A percentile compares a stretch with the other conserved stretches of the same genome.
These are phyloP conservation scores for Coriolopsis trogii DNA, from an alignment of 1,284 basidiomycete species.

Conservation along the genomic window DNA sequence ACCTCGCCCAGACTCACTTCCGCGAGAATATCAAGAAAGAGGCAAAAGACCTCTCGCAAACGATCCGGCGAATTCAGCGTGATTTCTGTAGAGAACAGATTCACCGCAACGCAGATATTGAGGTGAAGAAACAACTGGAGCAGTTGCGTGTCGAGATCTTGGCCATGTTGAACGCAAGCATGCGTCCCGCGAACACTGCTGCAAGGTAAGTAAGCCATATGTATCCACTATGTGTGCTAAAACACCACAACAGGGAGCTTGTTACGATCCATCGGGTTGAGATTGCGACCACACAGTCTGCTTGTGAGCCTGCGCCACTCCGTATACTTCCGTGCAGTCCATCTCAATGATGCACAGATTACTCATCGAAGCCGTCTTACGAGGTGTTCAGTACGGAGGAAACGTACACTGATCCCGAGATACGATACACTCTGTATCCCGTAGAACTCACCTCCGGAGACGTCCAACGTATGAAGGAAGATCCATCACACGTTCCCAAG, in stretches of 20 bases:
- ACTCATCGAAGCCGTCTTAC: neutral
- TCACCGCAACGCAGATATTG: neutral
- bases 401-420: slow-evolving; percentile 27
- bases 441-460: slow-evolving; percentile 46
- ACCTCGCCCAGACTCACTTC: neutral
- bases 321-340: too few species aligned
- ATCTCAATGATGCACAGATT: neutral
- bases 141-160: neutral
- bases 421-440: slow-evolving; percentile 38
- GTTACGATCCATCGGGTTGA: too few species aligned
- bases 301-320: too few species aligned
- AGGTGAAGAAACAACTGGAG: neutral
- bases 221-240: too few species aligned
- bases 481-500: slow-evolving; percentile 39
- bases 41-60: slow-evolving; percentile 1
- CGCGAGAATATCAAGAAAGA: slow-evolving; percentile 5
- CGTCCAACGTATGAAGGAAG: slow-evolving; percentile 43
- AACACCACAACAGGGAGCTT: too few species aligned
- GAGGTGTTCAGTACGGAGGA: neutral
- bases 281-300: too few species aligned
- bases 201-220: neutral
- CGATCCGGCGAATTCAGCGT: slow-evolving; percentile 26
- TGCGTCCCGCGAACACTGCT: neutral
- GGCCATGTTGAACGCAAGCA: neutral
- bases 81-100: slow-evolving; percentile 17